phyloP scores from a whole-genome alignment of 2,329 filamentous ascomycete species.

The Fusarium oligoseptatum region DNA sequence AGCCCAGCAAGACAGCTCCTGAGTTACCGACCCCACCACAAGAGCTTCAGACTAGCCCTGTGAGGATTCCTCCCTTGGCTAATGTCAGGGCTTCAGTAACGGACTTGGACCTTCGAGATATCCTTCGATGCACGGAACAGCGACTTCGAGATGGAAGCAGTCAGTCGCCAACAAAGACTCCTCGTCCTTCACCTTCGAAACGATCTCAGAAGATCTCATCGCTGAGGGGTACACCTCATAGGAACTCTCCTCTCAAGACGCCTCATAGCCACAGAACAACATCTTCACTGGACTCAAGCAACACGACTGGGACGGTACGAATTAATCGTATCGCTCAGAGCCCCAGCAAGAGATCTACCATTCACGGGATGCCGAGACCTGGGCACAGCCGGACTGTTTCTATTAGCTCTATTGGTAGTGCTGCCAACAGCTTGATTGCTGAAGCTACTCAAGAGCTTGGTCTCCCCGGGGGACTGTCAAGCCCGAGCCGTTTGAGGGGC shows the following conservation, averaged over 20 bases:
- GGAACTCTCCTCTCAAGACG: constrained; percentile 46
- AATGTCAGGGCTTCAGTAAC: constrained; percentile 47
- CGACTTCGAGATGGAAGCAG: constrained; percentile 59
- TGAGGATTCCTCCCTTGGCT: constrained; percentile 31
- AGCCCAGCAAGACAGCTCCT: constrained; percentile 40
- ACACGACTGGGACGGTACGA: constrained; percentile 40
- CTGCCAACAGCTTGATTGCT: constrained; percentile 57
- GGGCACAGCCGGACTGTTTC: constrained; percentile 45
- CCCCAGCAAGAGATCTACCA: constrained; percentile 46
- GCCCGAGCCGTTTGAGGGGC: constrained; percentile 57
- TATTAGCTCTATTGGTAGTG: constrained; percentile 51
- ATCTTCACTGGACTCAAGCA: constrained; percentile 38
- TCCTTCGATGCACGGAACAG: constrained; percentile 66
- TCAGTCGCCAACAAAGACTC: constrained; percentile 50
- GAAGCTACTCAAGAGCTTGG: constrained; percentile 53
- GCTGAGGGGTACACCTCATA: constrained; percentile 43
- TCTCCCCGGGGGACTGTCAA: constrained; percentile 55
- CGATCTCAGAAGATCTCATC: constrained; percentile 34
- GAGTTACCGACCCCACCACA: constrained; percentile 31
- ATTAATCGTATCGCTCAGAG: constrained; percentile 42
- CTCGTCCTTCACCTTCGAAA: constrained; percentile 37
- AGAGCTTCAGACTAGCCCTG: constrained; percentile 19
- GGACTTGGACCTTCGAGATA: constrained; percentile 64
- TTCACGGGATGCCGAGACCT: constrained; percentile 34
- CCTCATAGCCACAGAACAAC: constrained; percentile 47